Base-by-base conservation (phyloP, 805 yeast species). In the Suhomyces sp. region DNA sequence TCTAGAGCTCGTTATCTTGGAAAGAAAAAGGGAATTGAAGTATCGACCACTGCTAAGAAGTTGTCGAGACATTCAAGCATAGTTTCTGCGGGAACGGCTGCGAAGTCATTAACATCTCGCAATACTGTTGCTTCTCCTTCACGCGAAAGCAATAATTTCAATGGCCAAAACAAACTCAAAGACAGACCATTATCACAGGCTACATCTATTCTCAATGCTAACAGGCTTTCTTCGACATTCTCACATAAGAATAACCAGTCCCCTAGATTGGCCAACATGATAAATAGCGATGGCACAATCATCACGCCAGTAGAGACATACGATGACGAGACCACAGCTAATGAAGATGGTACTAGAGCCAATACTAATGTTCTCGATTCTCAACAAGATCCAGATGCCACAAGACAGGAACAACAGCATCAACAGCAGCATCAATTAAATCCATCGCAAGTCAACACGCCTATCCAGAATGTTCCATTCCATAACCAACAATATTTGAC, bases 1-100 rank as follows among this genome's bases (percentile, higher is more conserved):
- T 71, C 81, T 10, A 70, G 86, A 51, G 71, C 81, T 1, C 63
- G 71, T 31, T 65, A 46, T 35, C 45, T 65, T 37, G 44, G 45
- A 31, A 63, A 61, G 43, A 53, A 45, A 18, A 34, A 30, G n/a
- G 41, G 37, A 11, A 8, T 15, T 9, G 14, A 12, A 25, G 20
- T 17, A 14, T 11, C 30, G 5, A 32, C 14, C n/a, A 23, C 33
- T 11, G 23, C 43, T 11, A 44, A 42, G 28, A 35, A 26, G 18
- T 22, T 42, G 2, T 47, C 58, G 8, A 36, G 58, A 24, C 36
- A 45, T n/a, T 40, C 57, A 17, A 50, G 53, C 31, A 31, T 48
- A 21, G 27, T 38, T n/a, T 39, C 48, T n/a, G 30, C 33, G 21
- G 37, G 40, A 9, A 50, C 53, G 20, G 33, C 31, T 31, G 35